phyloP scores from a whole-genome alignment of 352 stramenopile species.

The Pythium scleroteichum region DNA sequence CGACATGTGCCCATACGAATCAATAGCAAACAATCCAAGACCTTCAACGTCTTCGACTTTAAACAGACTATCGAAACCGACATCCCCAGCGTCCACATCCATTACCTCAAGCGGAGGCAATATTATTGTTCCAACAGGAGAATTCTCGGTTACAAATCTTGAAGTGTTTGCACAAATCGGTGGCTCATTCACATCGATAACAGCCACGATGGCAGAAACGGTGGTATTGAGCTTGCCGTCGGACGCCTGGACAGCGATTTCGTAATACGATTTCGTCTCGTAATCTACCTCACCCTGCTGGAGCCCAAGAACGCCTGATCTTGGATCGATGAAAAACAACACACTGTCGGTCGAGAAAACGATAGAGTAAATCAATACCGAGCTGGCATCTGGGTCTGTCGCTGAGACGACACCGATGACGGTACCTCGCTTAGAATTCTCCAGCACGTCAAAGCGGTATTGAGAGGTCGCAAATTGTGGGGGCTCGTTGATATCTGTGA shows the following conservation, averaged over 20 bases:
- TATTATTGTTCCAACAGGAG: conserved; percentile 14
- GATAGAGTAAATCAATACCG: conserved; percentile 11
- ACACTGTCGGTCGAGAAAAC: not conserved
- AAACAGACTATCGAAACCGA: conserved; percentile 10
- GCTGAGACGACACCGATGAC: conserved; percentile 17
- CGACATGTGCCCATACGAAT: not conserved
- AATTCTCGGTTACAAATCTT: conserved; percentile 24
- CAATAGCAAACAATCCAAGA: conserved; percentile 16
- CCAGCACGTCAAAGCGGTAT: conserved; percentile 21
- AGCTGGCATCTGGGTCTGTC: conserved; percentile 17
- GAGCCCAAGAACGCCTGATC: conserved; percentile 10
- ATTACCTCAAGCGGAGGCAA: conserved; percentile 2
- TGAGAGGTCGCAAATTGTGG: conserved; percentile 17
- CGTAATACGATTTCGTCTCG: conserved; percentile 18
- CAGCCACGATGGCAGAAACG: conserved; percentile 3
- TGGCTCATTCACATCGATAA: conserved; percentile 34
- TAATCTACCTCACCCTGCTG: conserved; percentile 12
- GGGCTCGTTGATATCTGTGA: conserved; percentile 28
- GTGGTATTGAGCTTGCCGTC: conserved; percentile 19
- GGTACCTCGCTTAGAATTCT: conserved; percentile 16
- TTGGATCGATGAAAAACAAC: conserved; percentile 12
- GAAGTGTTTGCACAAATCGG: conserved; percentile 14
- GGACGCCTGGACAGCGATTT: conserved; percentile 10
- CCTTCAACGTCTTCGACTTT: conserved; percentile 13
- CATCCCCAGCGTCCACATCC: conserved; percentile 23